Percentiles rank a stretch among this genome's conserved stretches.
These are phyloP conservation scores for Rubus idaeus DNA, from an alignment of 306 rosid genomes.

Conservation along the genomic window DNA sequence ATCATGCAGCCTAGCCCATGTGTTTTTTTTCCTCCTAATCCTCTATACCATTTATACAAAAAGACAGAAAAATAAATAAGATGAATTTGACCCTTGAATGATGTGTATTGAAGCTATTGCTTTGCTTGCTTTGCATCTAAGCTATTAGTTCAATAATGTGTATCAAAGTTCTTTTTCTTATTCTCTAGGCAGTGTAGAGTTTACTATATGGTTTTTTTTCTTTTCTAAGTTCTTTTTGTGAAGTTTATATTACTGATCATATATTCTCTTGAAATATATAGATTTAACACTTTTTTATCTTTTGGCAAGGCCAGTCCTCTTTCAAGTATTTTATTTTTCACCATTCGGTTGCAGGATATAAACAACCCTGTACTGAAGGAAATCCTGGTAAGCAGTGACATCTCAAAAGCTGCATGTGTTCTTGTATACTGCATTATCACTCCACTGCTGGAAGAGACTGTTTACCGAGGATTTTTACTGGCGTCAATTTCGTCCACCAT, in stretches of 20 bases:
- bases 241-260: not conserved
- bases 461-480: slow-evolving; percentile 78
- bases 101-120: not conserved
- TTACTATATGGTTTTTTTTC: no score
- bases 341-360: slow-evolving; percentile 46
- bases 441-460: slow-evolving; percentile 73
- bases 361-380: slow-evolving; percentile 63
- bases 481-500: slow-evolving; percentile 56
- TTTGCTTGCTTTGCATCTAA: not conserved
- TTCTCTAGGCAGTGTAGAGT: not conserved
- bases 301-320: slow-evolving; percentile 6
- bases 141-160: not conserved
- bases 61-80: not conserved
- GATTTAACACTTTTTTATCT: not conserved
- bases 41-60: not conserved
- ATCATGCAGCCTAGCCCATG: not conserved
- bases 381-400: slow-evolving; percentile 47
- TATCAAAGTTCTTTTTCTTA: no score
- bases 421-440: slow-evolving; percentile 58
- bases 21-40: not conserved
- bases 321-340: slow-evolving; percentile 1
- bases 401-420: slow-evolving; percentile 55
- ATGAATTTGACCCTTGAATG: not conserved
- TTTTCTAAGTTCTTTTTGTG: not conserved
- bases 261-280: no score